Base-by-base conservation (phyloP, 1,284 basidiomycete species). In the Heimioporus punctisporus region DNA sequence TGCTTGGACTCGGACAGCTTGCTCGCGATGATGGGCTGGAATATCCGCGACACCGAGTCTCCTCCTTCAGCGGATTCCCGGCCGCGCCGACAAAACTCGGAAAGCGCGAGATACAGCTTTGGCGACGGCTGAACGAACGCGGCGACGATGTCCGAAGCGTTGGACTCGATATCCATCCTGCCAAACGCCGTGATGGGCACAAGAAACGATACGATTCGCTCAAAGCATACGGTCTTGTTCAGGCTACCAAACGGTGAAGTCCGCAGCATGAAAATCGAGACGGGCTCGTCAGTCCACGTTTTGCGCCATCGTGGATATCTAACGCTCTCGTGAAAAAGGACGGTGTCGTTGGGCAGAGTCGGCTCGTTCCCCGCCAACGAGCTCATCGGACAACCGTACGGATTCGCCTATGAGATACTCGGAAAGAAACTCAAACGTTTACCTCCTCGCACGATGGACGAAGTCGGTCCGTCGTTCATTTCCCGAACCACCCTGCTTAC, bases 381-480 rank as follows among this genome's bases (percentile, higher is more conserved):
- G 46, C 78, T 95, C 37, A 76, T 93, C 41, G 84, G 82, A 31
- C 82, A 90, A 56, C 84, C 85, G 2, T 93, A 86, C 67, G 93
- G 92, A 8, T 73, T 90, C 52, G 83, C 88, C 2, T 91, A 92
- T 65, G 92, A 94, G 65, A 86, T 95, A 51, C 71, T 76, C 41
- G 81, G 83, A 60, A 90, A 88, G 68, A 84, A 80, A 54, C 76
- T 93, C 57, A 81, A 75, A 52, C 73, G 83, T 37, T 64, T 90
- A 21, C 81, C 85, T 52, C 83, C 89, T 39, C 80, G 78, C 49
- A 80, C 81, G 21, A 72, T 92, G 63, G 80, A 88, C 64, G 91
- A 93, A 73, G 77, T 93, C 63, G 91, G 90, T 90, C 71, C 48
- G 56, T 62, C 42, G 17, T 41, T 48, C 28, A 10, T 44, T 11